Evolutionary conservation across 2,329 filamentous ascomycete genomes (phyloP), one percentile per base, ranked within the genome.

Genomic region (Calycina herbarum): DNA sequence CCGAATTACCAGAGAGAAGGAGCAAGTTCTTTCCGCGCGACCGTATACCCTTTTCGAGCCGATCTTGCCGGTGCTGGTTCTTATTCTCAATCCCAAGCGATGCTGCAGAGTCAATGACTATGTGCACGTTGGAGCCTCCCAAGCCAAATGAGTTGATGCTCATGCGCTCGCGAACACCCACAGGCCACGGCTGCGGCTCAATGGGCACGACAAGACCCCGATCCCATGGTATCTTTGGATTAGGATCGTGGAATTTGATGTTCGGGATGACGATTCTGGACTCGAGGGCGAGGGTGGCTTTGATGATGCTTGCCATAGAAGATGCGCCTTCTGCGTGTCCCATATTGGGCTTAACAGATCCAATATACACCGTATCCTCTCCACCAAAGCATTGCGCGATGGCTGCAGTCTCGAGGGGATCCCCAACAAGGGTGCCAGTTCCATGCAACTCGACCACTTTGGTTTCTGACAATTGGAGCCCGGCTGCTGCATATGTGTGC

Each of bases 111-210:
- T 68, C 67, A 11, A 70, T 59, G 31, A 68, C 61, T 15, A 48
- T 35, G 33, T 40, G 42, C 0, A 73, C 75, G 67, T 74, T 74
- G 1, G 70, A 64, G 1, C 71, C 72, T 8, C 72, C 72, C 31
- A 71, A 72, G 13, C 72, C 72, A 61, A 72, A 74, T 2, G 64
- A 67, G 54, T 73, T 74, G 11, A 74, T 57, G 66, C 81, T 83
- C 65, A 82, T 77, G 68, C 80, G 81, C 66, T 80, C 80, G 76
- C 82, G 83, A 58, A 38, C 11, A 6, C 20, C 31, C 20, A 51
- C 7, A 1, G 68, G 68, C 69, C 66, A 68, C 11, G 65, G 64
- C 13, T 35, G 51, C 31, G 62, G 10, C 20, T 56, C 51, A 11
- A 11, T 10, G 10, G 51, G 51, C 7, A 56, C 10, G 7, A 20